These are phyloP conservation scores for Grifola frondosa DNA, from an alignment of 1,284 basidiomycete genomes.

Conservation along the genomic window DNA sequence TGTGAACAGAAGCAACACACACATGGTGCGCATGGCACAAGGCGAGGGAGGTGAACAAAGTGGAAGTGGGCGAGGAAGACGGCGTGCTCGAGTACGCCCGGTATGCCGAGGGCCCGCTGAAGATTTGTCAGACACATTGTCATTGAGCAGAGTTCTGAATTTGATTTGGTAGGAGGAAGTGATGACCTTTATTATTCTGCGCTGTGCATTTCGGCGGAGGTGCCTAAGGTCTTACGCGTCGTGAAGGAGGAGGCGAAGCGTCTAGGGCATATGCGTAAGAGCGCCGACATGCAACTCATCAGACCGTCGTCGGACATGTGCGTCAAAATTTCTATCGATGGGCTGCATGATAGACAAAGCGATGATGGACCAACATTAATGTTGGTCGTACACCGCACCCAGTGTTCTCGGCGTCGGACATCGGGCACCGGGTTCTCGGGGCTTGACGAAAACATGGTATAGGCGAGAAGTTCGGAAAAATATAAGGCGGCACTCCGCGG, in stretches of 20 bases:
- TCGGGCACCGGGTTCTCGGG: too few relatives aligned
- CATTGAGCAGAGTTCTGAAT: background rate
- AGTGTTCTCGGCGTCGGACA: too few relatives aligned
- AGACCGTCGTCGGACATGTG: too few relatives aligned
- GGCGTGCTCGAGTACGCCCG: slow-evolving; percentile 63
- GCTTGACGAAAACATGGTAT: too few relatives aligned
- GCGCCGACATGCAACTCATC: too few relatives aligned
- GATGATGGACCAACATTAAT: too few relatives aligned
- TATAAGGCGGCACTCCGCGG: too few relatives aligned
- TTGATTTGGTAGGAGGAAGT: slow-evolving; percentile 57
- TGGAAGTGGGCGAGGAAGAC: slow-evolving; percentile 68
- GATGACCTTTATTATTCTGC: slow-evolving; percentile 75
- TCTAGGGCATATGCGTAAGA: slow-evolving; percentile 66
- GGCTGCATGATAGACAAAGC: too few relatives aligned
- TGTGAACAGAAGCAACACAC: slow-evolving; percentile 62
- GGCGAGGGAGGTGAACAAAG: slow-evolving; percentile 66
- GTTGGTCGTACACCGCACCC: too few relatives aligned
- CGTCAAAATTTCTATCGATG: too few relatives aligned
- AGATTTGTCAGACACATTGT: slow-evolving; percentile 39
- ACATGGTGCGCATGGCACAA: slow-evolving; percentile 44
- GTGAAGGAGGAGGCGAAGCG: slow-evolving; percentile 81
- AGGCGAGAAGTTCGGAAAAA: too few relatives aligned
- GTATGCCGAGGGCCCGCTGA: slow-evolving; percentile 63
- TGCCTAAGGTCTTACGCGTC: slow-evolving; percentile 75
- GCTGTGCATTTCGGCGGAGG: slow-evolving; percentile 63